These are phyloP conservation scores for Pythium rishiriense DNA, from an alignment of 352 stramenopile genomes.

Conservation along the genomic window DNA sequence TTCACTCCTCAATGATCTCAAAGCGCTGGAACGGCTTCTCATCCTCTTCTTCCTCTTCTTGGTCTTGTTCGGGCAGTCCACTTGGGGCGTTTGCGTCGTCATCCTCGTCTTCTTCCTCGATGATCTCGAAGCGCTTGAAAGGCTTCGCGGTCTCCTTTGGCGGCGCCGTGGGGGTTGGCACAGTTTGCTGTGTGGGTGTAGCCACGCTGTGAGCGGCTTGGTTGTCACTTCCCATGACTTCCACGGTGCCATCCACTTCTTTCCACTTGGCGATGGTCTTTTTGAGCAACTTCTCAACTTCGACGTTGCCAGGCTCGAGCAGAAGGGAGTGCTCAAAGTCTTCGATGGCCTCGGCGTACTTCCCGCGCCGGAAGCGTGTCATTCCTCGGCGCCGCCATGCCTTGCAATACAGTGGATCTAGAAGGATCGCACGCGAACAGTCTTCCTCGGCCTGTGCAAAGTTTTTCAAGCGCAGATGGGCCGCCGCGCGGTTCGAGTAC, in stretches of 20 bases:
- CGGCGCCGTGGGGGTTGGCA: background rate
- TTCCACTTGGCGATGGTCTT: constrained; percentile 71
- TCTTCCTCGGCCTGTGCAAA: constrained; percentile 88
- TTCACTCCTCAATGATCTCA: constrained; percentile 68
- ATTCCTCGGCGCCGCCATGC: constrained; percentile 86
- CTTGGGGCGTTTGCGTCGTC: constrained; percentile 27
- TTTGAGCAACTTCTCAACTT: constrained; percentile 81
- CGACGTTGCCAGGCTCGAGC: constrained; percentile 65
- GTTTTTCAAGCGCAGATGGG: constrained; percentile 75
- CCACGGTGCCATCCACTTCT: constrained; percentile 53
- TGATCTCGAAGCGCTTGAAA: constrained; percentile 70
- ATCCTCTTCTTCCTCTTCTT: constrained; percentile 22
- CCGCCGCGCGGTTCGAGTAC: constrained; percentile 88
- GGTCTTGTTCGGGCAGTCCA: constrained; percentile 9
- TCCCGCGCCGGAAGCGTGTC: constrained; percentile 83
- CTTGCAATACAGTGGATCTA: constrained; percentile 89
- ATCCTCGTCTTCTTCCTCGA: constrained; percentile 44
- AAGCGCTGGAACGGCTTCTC: constrained; percentile 56
- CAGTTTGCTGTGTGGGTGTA: background rate
- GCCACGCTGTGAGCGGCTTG: constrained; percentile 23
- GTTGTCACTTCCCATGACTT: constrained; percentile 24
- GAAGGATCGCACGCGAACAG: constrained; percentile 67
- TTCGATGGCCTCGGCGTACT: constrained; percentile 77
- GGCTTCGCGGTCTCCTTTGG: constrained; percentile 16
- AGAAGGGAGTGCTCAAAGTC: constrained; percentile 79